phyloP scores from a whole-genome alignment of 2,329 filamentous ascomycete genomes.

The Fusarium citri region DNA sequence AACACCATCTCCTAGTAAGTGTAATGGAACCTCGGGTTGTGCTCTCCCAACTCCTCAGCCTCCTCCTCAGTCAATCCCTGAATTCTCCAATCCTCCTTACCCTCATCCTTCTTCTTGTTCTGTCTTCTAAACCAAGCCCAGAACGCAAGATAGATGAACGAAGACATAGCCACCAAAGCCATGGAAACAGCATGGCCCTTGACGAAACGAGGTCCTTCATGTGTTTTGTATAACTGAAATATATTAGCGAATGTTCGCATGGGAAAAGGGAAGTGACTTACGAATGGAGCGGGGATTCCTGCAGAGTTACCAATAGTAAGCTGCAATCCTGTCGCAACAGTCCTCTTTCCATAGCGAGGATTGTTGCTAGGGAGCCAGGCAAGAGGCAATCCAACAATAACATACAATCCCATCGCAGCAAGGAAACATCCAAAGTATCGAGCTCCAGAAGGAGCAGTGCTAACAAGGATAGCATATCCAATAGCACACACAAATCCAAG shows the following conservation, averaged over 20 bases:
- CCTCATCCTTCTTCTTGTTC: slow-evolving; percentile 51
- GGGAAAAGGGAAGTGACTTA: slow-evolving; percentile 16
- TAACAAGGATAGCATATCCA: slow-evolving; percentile 70
- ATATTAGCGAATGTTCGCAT: no score
- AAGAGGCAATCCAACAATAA: slow-evolving; percentile 52
- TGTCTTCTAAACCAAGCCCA: slow-evolving; percentile 48
- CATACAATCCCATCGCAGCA: slow-evolving; percentile 71
- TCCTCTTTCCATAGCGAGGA: slow-evolving; percentile 73
- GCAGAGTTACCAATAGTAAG: slow-evolving; percentile 72
- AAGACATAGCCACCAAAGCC: slow-evolving; percentile 58
- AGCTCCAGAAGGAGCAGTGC: slow-evolving; percentile 62
- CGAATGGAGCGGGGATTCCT: slow-evolving; percentile 72
- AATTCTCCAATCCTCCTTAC: slow-evolving; percentile 46
- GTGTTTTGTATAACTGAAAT: slow-evolving; percentile 43
- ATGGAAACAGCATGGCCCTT: slow-evolving; percentile 64
- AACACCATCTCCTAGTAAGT: slow-evolving; percentile 34
- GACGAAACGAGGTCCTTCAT: slow-evolving; percentile 58
- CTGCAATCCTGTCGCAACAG: slow-evolving; percentile 70
- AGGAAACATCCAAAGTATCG: slow-evolving; percentile 73
- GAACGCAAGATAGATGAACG: slow-evolving; percentile 55
- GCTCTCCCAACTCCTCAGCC: slow-evolving; percentile 48
- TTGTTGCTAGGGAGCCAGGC: slow-evolving; percentile 65
- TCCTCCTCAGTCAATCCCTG: slow-evolving; percentile 48
- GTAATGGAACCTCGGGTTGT: slow-evolving; percentile 48
- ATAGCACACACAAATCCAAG: slow-evolving; percentile 63